Evolutionary conservation across 352 stramenopile species (phyloP).

Genomic region (Globisporangium nagaii): DNA sequence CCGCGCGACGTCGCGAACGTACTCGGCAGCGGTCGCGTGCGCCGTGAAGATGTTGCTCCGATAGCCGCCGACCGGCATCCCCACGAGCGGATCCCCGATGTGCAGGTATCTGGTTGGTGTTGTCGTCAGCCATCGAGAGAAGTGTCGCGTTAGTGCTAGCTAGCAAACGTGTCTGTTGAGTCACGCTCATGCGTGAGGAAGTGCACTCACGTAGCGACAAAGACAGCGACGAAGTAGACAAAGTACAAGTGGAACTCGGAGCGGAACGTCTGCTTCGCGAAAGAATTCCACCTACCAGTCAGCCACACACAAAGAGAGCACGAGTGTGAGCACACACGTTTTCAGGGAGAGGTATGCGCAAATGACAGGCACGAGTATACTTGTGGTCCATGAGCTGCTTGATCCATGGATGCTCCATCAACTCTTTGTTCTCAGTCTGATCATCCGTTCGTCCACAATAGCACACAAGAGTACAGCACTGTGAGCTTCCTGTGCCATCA

Average conservation of each 20-base stretch:
- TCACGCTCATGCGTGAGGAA: too few species aligned
- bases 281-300: constrained; percentile 59
- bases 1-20: constrained; percentile 45
- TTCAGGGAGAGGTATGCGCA: neutral
- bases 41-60: constrained; percentile 45
- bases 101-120: constrained; percentile 48
- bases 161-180: too few species aligned
- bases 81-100: constrained; percentile 59
- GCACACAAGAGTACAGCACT: too few species aligned
- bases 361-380: too few species aligned
- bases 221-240: constrained; percentile 68
- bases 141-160: too few species aligned
- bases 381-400: constrained; percentile 74
- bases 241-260: constrained; percentile 76
- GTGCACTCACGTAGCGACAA: constrained; percentile 57
- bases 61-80: constrained; percentile 72
- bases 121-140: neutral
- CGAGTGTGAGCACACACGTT: neutral
- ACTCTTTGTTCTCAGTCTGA: constrained; percentile 74
- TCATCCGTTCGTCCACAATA: neutral
- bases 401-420: constrained; percentile 76
- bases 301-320: neutral
- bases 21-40: constrained; percentile 35
- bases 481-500: too few species aligned
- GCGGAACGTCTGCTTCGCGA: constrained; percentile 58